Evolutionary conservation across 208 protist species (phyloP).

Genomic region (Trypanosoma lewisi): DNA sequence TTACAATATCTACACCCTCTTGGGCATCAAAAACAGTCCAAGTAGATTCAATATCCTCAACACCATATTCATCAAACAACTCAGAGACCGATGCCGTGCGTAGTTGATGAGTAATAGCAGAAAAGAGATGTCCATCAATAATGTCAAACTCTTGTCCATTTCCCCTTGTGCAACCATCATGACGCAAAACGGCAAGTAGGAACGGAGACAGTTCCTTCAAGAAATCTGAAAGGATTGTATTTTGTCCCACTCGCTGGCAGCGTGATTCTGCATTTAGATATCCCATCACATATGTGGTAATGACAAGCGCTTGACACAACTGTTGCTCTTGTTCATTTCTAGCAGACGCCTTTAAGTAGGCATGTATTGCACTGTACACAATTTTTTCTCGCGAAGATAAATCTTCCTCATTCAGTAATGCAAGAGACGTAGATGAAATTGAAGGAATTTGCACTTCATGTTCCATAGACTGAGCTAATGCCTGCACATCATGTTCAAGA

Average conservation of each 20-base stretch:
- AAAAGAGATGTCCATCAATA: conserved; percentile 73
- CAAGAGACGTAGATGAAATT: conserved; percentile 35
- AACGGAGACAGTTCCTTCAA: conserved; percentile 62
- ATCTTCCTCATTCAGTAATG: conserved; percentile 45
- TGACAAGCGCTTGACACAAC: conserved; percentile 60
- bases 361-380: conserved; percentile 53
- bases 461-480: conserved; percentile 52
- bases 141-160: conserved; percentile 75
- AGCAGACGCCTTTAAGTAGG: conserved; percentile 41
- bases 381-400: conserved; percentile 66
- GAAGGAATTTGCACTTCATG: conserved; percentile 36
- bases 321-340: conserved; percentile 39
- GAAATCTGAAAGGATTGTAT: conserved; percentile 35
- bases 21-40: conserved; percentile 46
- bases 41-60: conserved; percentile 39
- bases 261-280: conserved; percentile 43
- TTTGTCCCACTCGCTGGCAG: conserved; percentile 48
- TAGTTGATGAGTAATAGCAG: conserved; percentile 48
- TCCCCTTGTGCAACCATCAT: conserved; percentile 37
- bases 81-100: conserved; percentile 33
- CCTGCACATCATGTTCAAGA: conserved; percentile 38
- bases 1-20: conserved; percentile 27
- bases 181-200: conserved; percentile 40
- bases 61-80: conserved; percentile 63
- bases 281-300: conserved; percentile 55